A percentile compares a stretch with the other conserved stretches of the same genome.
These are phyloP conservation scores for Rhazya stricta DNA, from an alignment of 257 asterid genomes.

Conservation along the genomic window DNA sequence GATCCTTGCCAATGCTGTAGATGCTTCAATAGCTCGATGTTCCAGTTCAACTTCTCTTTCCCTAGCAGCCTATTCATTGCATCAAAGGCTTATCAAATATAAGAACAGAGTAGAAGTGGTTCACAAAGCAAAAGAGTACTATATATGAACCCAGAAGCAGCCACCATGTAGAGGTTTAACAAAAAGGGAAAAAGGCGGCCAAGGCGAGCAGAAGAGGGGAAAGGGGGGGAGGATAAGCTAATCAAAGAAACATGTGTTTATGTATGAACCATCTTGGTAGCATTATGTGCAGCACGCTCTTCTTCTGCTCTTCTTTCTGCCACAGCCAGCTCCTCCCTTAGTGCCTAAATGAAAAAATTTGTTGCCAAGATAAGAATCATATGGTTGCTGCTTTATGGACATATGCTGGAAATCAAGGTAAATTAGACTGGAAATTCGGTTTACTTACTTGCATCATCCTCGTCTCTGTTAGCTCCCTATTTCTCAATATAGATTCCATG, in stretches of 20 bases:
- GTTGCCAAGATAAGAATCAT: constrained; percentile 23
- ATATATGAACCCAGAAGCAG: neutral
- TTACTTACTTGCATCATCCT: constrained; percentile 97
- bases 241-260: constrained; percentile 2
- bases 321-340: constrained; percentile 88
- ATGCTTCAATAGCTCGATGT: constrained; percentile 92
- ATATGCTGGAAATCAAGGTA: neutral
- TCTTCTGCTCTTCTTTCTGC: constrained; percentile 97
- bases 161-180: neutral
- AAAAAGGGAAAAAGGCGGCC: constrained; percentile 9
- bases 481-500: constrained; percentile 87
- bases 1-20: constrained; percentile 82
- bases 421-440: neutral
- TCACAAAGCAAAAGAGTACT: neutral
- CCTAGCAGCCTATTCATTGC: constrained; percentile 68
- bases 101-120: neutral
- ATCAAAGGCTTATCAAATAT: constrained; percentile 10
- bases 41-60: constrained; percentile 98
- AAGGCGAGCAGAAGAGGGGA: no score
- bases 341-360: constrained; percentile 48
- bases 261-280: constrained; percentile 70
- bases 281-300: constrained; percentile 88
- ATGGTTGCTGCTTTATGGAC: constrained; percentile 1
- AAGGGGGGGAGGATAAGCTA: neutral
- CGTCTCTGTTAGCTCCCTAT: constrained; percentile 95